Evolutionary conservation across 345 rosid genomes (phyloP).

Genomic region (Psidium guajava): DNA sequence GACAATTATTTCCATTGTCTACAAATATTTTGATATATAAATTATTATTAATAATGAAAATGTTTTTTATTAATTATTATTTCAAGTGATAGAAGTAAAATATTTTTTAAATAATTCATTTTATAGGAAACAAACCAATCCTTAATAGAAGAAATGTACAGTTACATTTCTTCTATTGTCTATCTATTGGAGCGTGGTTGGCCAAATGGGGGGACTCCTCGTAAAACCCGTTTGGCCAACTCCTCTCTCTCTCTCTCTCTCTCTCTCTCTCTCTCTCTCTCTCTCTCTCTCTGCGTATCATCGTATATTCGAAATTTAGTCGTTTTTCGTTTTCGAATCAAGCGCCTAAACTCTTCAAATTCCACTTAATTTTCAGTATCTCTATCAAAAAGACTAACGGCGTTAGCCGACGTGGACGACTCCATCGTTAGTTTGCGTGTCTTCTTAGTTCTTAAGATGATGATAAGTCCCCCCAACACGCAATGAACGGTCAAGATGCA

Average conservation of each 20-base stretch:
- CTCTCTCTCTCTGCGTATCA: too few relatives aligned
- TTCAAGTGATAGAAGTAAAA: background rate
- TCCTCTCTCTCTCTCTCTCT: background rate
- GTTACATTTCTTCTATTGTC: background rate
- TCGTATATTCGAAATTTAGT: too few relatives aligned
- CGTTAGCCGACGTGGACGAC: background rate
- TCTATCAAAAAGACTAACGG: background rate
- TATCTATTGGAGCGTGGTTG: background rate
- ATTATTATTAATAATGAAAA: too few relatives aligned
- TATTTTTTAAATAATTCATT: background rate
- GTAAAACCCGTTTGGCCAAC: background rate
- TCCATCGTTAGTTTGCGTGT: background rate
- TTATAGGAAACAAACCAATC: rapidly evolving
- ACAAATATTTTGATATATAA: too few relatives aligned
- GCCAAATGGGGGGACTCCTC: background rate
- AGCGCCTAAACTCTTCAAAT: background rate
- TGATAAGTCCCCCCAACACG: background rate
- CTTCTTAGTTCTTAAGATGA: background rate
- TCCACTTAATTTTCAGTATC: background rate
- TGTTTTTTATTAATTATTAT: background rate
- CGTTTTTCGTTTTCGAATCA: too few relatives aligned
- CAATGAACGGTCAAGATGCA: background rate
- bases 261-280: background rate
- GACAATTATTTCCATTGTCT: background rate
- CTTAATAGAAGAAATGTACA: background rate